Base-by-base conservation (phyloP, 495 filamentous ascomycete species). In the Lentithecium fluviatile region DNA sequence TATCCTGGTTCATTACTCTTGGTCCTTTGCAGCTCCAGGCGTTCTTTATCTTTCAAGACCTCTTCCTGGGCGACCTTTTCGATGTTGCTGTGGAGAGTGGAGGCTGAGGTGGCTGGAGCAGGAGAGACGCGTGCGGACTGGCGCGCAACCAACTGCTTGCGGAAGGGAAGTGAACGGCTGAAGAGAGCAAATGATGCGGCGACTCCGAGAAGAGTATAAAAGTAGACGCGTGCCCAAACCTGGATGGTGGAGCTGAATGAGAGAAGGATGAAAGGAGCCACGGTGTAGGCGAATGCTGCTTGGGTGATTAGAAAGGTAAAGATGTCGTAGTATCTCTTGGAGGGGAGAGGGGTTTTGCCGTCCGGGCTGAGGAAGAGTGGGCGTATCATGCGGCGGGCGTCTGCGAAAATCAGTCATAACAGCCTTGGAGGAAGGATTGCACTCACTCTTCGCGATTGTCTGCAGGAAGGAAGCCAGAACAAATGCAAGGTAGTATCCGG, bases 401-500 rank as follows among this genome's bases (percentile, higher is more conserved):
- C 62, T 68, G 42, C 26, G 13, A 40, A 4, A 32, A 56, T 64
- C 32, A 68, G 52, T 45, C 50, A 37, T 32, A 13, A 20, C 10
- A 25, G 17, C 21, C 10, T 32, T 13, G 32, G 36, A 32, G 32
- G 42, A 55, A 24, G 12, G 51, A 13, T 3, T 15, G 26, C 32
- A 74, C 83, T 61, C 80, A 96, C 93, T 89, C 78, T 98, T 98
- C 10, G 95, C 95, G 26, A 87, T 86, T 2, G 89, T 95, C 73
- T 98, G 94, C 38, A 96, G 80, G 62, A 98, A 89, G 19, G 88
- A 88, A 1, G 89, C 94, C 19, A 96, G 80, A 51, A 97, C 74
- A 62, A 98, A 98, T 8, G 89, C 80, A 48, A 98, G 71, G 73
- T 98, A 97, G 73, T 98, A 98, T 5, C 94, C 94, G 0, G 95